Evolutionary conservation across 2,329 filamentous ascomycete species (phyloP).

Genomic region (Albifimbria verrucaria): DNA sequence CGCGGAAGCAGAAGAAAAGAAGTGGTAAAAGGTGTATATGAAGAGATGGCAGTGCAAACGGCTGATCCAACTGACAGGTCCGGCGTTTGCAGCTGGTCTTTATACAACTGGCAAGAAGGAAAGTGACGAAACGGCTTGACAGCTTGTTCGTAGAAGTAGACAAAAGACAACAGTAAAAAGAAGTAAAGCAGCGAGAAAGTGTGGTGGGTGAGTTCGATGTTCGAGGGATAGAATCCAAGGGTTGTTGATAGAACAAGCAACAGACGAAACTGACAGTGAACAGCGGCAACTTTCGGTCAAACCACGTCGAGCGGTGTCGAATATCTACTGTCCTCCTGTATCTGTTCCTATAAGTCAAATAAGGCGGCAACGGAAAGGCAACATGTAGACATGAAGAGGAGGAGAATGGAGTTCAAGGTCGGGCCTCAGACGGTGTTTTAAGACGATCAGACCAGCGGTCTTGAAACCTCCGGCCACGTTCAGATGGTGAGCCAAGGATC

Average conservation of each 20-base stretch:
- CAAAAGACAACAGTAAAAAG: too few species aligned
- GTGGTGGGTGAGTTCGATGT: too few species aligned
- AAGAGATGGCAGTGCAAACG: constrained; percentile 2
- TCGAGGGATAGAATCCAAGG: too few species aligned
- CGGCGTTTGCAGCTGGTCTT: not conserved
- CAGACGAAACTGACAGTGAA: too few species aligned
- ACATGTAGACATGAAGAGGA: not conserved
- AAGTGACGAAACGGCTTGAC: not conserved
- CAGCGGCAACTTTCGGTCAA: too few species aligned
- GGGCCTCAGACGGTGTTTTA: not conserved
- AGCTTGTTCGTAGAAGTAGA: too few species aligned
- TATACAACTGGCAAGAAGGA: not conserved
- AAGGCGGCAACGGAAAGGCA: not conserved
- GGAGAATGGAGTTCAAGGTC: not conserved
- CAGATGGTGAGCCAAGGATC: too few species aligned
- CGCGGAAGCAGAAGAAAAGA: too few species aligned
- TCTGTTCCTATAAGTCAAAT: not conserved
- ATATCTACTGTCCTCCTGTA: not conserved
- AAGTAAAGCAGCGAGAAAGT: too few species aligned
- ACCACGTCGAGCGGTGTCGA: not conserved
- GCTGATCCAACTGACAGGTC: too few species aligned
- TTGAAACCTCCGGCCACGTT: not conserved
- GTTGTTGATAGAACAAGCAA: too few species aligned
- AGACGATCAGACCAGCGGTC: not conserved
- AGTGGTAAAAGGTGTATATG: constrained; percentile 2